Conservation (phyloP, 192 early-diverging fungal species). For the Coemansia sp. region DNA sequence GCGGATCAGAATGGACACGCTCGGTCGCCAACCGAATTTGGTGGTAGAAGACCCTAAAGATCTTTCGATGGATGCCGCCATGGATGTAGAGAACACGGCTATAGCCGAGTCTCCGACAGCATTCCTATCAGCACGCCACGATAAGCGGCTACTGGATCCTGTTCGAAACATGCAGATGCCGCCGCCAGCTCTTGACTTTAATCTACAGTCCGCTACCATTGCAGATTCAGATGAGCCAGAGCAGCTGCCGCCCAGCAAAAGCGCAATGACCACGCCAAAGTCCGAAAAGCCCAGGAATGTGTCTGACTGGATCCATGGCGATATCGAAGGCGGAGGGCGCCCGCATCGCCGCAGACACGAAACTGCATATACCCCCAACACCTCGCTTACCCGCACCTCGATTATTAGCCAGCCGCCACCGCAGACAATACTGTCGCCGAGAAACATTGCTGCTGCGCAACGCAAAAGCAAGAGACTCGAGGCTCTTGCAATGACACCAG, state of each 20-base stretch:
- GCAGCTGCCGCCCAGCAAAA: neutral
- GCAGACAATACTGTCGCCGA: conserved; percentile 43
- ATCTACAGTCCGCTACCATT: neutral
- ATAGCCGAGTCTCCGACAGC: conserved; percentile 34
- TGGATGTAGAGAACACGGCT: conserved; percentile 32
- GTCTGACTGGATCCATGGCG: conserved; percentile 33
- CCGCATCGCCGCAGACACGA: conserved; percentile 45
- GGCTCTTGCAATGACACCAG: conserved; percentile 1
- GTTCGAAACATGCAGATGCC: conserved; percentile 8
- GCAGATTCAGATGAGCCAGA: neutral
- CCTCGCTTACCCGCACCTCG: too few relatives aligned
- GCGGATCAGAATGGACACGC: neutral
- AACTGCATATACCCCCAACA: conserved; percentile 19
- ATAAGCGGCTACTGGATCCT: conserved; percentile 19
- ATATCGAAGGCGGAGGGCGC: conserved; percentile 44
- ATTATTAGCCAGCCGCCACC: conserved; percentile 23
- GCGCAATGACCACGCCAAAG: conserved; percentile 39
- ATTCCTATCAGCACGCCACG: conserved; percentile 37
- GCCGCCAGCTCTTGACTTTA: conserved; percentile 22
- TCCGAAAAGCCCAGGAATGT: conserved; percentile 32
- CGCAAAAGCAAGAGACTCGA: conserved; percentile 18
- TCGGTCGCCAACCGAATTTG: conserved; percentile 1
- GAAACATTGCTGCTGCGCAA: conserved; percentile 34
- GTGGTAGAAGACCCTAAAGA: conserved; percentile 26
- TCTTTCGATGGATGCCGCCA: conserved; percentile 15